These are phyloP conservation scores for Picea engelmannii DNA, from an alignment of 83 land plant species.

Conservation along the genomic window DNA sequence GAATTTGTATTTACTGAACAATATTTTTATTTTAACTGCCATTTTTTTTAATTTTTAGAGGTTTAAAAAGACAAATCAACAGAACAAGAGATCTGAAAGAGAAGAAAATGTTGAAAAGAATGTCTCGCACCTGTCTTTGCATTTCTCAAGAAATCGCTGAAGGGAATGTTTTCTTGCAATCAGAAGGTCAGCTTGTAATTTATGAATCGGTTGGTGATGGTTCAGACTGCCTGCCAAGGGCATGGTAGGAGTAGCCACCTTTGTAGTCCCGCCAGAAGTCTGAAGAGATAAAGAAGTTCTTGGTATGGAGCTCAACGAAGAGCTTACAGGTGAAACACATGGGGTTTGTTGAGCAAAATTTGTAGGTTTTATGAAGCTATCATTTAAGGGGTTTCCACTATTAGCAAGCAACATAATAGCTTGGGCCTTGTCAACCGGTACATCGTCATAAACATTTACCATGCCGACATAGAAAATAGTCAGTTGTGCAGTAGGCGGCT, in stretches of 20 bases:
- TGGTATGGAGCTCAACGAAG: background rate
- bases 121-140: constrained; percentile 30
- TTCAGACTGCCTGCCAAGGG: background rate
- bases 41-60: no score
- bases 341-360: constrained; percentile 4
- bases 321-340: background rate
- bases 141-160: constrained; percentile 48
- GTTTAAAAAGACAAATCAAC: no score
- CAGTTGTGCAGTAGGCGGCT: constrained; percentile 24
- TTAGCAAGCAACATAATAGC: constrained; percentile 33
- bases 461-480: constrained; percentile 33
- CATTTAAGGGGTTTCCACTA: constrained; percentile 24
- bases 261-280: no score
- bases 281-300: background rate
- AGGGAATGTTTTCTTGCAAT: constrained; percentile 46
- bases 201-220: background rate
- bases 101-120: background rate
- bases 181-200: constrained; percentile 25
- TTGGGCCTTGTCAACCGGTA: constrained; percentile 34
- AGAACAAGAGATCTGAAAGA: no score
- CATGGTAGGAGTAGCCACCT: background rate
- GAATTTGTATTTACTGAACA: no score
- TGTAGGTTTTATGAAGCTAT: constrained; percentile 13
- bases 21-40: no score
- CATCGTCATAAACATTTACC: constrained; percentile 34